Evolutionary conservation across 352 stramenopile species (phyloP), one percentile per base, ranked within the genome.

Genomic region (Phytophthora pini): DNA sequence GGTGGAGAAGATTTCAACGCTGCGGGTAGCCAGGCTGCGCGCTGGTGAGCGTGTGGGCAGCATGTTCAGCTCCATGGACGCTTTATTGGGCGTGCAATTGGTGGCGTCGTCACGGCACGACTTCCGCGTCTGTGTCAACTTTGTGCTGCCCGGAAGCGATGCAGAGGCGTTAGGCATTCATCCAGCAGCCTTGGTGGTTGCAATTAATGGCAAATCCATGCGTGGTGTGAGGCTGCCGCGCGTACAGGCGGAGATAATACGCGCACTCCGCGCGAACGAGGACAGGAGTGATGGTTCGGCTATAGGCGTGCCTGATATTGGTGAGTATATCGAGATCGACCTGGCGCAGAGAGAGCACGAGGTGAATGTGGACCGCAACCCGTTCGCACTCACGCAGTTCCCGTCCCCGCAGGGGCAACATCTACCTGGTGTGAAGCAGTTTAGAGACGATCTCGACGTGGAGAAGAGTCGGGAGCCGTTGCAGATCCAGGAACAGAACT

Each of bases 311-410:
- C 71, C 74, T 2, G 68, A 70, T 17, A 34, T 72, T 10, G 68
- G 66, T 1, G 59, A 70, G 2, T 51, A 65, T 26, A 68, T 86
- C 17, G 52, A 79, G 40, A 67, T 94, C 24, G 79, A 90, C 41
- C 81, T 93, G 27, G 79, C 76, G 3, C 87, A 94, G 56, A 65
- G 70, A 39, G 81, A 87, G 5, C 76, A 91, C 27, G 79, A 84
- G 54, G 79, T 89, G 68, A 80, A 80, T 4, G 72, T 92, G 39
- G 86, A 94, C 65, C 77, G 72, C 47, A 90, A 90, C 44, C 74
- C 76, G 34, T 89, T 83, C 48, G 74, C 81, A 13, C 65, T 95
- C 59, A 93, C 87, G 15, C 71, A 73, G 49, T 93, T 95, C 63
- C 87, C 87, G 26, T 92, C 79, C 22, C 87, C 87, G 1, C 74